phyloP scores from a whole-genome alignment of 768 basidiomycete species.

The Cyclocybe aegerita region DNA sequence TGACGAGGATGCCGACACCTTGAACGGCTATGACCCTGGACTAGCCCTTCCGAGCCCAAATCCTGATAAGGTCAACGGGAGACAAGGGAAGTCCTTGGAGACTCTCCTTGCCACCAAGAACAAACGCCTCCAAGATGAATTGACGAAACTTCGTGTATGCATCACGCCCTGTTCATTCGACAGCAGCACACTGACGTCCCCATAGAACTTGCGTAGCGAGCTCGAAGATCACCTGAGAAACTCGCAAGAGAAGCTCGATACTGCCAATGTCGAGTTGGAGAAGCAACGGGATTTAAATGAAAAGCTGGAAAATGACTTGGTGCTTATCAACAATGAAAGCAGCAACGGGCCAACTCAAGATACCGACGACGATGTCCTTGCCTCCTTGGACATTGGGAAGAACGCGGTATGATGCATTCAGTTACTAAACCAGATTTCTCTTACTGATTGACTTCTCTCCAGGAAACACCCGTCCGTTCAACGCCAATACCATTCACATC shows the following conservation, averaged over 20 bases:
- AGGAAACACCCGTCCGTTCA: constrained; percentile 38
- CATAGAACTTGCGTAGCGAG: constrained; percentile 79
- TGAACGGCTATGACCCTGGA: constrained; percentile 44
- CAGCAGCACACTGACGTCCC: not conserved
- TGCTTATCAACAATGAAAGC: constrained; percentile 72
- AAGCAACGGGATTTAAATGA: constrained; percentile 84
- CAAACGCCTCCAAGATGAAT: constrained; percentile 86
- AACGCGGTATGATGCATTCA: constrained; percentile 38
- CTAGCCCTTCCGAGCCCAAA: constrained; percentile 86
- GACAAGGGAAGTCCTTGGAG: constrained; percentile 83
- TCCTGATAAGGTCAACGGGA: constrained; percentile 75
- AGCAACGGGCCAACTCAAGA: constrained; percentile 28
- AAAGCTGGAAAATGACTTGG: constrained; percentile 86
- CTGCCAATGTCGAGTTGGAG: constrained; percentile 63
- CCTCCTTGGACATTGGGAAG: constrained; percentile 71
- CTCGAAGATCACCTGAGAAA: constrained; percentile 68
- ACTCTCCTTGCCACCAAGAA: constrained; percentile 92
- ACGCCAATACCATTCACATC: constrained; percentile 72
- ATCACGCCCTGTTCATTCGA: too few relatives aligned
- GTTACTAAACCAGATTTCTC: not conserved
- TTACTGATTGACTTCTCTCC: not conserved
- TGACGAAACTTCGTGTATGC: constrained; percentile 84
- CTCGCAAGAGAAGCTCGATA: constrained; percentile 56
- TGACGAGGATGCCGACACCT: constrained; percentile 56
- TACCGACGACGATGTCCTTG: constrained; percentile 55